Evolutionary conservation across 352 stramenopile species (phyloP).

Genomic region (Phytopythium aichiense): DNA sequence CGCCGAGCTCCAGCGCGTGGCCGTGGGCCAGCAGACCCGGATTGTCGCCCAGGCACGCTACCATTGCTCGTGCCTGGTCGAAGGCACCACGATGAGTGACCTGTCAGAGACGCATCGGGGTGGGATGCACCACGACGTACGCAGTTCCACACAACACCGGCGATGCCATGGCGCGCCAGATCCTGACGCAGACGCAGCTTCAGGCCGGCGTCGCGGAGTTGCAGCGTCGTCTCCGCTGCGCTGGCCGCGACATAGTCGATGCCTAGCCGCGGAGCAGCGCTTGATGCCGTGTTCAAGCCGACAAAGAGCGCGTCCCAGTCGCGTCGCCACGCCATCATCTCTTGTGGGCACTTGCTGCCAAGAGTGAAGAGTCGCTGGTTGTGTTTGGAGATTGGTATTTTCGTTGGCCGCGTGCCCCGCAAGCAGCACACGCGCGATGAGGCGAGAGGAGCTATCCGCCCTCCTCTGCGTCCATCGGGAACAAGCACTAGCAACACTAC

Average conservation of each 20-base stretch:
- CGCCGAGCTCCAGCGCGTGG: conserved; percentile 51
- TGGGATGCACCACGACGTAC: conserved; percentile 18
- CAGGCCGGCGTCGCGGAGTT: conserved; percentile 7
- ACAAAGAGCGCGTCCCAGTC: conserved; percentile 38
- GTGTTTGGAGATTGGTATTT: conserved; percentile 2
- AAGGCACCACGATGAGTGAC: too few species aligned
- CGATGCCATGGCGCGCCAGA: conserved; percentile 41
- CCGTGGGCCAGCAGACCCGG: conserved; percentile 20
- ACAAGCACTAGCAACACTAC: conserved; percentile 3
- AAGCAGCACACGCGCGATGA: not conserved
- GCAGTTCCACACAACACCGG: conserved; percentile 74
- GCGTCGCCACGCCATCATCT: conserved; percentile 11
- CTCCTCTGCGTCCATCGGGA: not conserved
- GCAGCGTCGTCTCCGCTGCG: conserved; percentile 22
- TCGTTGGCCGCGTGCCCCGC: not conserved
- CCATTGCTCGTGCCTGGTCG: conserved; percentile 37
- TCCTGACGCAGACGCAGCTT: conserved; percentile 39
- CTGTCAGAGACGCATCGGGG: not conserved
- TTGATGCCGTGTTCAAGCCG: not conserved
- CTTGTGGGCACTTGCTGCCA: conserved; percentile 2
- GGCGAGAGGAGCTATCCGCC: not conserved
- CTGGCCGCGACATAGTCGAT: conserved; percentile 61
- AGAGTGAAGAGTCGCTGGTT: not conserved
- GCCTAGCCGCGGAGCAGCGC: conserved; percentile 27
- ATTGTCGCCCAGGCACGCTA: conserved; percentile 33